phyloP scores from a whole-genome alignment of 257 asterid species.

The Euphrasia confusa region DNA sequence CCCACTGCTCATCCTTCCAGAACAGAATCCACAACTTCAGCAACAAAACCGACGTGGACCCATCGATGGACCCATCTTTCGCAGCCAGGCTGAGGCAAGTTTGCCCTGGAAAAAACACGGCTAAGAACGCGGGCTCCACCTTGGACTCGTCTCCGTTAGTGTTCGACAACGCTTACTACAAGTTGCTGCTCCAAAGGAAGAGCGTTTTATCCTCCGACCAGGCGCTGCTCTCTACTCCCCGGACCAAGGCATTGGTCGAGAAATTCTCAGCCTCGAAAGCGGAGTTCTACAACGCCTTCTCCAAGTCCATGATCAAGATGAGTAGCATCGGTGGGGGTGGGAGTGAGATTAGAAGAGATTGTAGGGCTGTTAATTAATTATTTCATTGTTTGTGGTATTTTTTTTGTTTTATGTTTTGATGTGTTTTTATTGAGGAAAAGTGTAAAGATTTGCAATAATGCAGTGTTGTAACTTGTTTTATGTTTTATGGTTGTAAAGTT shows the following conservation, averaged over 20 bases:
- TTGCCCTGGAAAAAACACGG: constrained; percentile 65
- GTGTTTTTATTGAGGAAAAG: neutral
- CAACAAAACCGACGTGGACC: constrained; percentile 43
- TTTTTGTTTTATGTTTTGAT: constrained; percentile 5
- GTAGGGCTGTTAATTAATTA: constrained; percentile 39
- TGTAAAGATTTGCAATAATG: neutral
- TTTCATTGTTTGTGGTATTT: neutral
- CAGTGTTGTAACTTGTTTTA: neutral
- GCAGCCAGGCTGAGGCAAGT: constrained; percentile 48
- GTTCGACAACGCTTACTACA: constrained; percentile 73
- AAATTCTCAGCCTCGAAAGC: constrained; percentile 52
- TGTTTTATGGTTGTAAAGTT: neutral
- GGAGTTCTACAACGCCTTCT: constrained; percentile 52
- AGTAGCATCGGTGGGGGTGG: constrained; percentile 59
- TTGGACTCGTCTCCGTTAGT: constrained; percentile 57
- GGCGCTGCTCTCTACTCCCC: constrained; percentile 44
- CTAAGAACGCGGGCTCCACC: constrained; percentile 52
- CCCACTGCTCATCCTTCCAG: constrained; percentile 85
- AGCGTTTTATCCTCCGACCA: constrained; percentile 72
- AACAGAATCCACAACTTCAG: constrained; percentile 76
- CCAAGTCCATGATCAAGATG: constrained; percentile 80
- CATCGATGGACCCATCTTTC: constrained; percentile 49
- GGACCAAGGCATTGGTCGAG: constrained; percentile 48
- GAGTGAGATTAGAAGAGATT: constrained; percentile 52
- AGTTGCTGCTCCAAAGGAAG: constrained; percentile 63